Percentiles rank a stretch among this genome's conserved stretches.
Conservation (phyloP, 208 protist genomes). For the Acanthamoeba sp. region DNA sequence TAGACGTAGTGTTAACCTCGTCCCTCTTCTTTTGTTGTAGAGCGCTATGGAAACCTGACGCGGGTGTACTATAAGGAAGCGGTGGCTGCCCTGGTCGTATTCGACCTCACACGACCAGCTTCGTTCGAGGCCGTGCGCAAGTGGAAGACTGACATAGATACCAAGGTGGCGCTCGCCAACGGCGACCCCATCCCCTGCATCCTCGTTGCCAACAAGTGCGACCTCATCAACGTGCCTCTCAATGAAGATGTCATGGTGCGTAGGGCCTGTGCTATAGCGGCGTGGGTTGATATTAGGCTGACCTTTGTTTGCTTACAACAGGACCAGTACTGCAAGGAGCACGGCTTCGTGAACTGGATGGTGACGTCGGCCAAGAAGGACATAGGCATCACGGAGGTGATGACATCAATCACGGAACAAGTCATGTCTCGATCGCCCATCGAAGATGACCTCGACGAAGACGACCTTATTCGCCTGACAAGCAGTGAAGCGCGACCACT, state of each 20-base stretch:
- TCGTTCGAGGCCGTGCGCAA: constrained; percentile 74
- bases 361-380: constrained; percentile 89
- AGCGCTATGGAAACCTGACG: constrained; percentile 67
- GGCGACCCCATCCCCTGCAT: constrained; percentile 75
- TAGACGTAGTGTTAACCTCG: background rate
- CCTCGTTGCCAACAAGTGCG: constrained; percentile 81
- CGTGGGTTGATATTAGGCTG: constrained; percentile 53
- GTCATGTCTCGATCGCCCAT: constrained; percentile 82
- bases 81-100: constrained; percentile 77
- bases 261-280: background rate
- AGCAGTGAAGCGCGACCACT: background rate
- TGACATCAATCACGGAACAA: constrained; percentile 82
- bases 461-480: background rate
- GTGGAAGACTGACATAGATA: constrained; percentile 81
- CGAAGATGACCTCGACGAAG: background rate
- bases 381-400: constrained; percentile 86
- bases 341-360: constrained; percentile 48
- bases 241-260: constrained; percentile 65
- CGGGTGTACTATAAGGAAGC: constrained; percentile 76
- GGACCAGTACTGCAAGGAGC: constrained; percentile 80
- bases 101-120: constrained; percentile 76
- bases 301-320: constrained; percentile 81
- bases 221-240: constrained; percentile 11
- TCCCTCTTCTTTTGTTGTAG: constrained; percentile 59
- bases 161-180: constrained; percentile 76